A percentile compares a stretch with the other conserved stretches of the same genome.
Evolutionary conservation across 345 rosid genomes (phyloP).

Genomic region (Draba incana): DNA sequence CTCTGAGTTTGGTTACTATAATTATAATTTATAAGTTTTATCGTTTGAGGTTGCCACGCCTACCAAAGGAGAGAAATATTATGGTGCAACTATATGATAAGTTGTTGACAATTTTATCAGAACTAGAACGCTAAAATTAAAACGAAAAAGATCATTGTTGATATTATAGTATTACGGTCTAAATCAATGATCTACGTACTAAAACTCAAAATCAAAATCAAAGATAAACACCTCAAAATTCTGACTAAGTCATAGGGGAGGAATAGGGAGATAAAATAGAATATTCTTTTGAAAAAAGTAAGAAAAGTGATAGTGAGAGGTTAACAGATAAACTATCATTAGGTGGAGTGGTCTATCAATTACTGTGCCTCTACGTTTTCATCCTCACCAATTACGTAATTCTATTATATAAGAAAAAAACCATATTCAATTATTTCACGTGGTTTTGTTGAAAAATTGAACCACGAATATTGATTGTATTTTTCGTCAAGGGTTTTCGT

Average conservation of each 20-base stretch:
- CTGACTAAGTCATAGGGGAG: neutral
- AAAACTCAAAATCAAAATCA: conserved; percentile 22
- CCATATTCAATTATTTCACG: neutral
- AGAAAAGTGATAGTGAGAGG: conserved; percentile 27
- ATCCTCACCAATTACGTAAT: neutral
- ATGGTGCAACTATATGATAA: neutral
- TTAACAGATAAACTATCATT: conserved; percentile 30
- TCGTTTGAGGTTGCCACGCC: conserved; percentile 19
- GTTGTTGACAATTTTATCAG: neutral
- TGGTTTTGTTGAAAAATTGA: conserved; percentile 20
- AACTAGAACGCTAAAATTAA: neutral
- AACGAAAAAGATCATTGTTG: conserved; percentile 1
- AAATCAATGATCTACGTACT: neutral
- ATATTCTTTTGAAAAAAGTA: too few relatives aligned
- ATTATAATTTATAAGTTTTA: neutral
- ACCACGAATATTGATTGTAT: neutral
- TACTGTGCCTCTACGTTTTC: conserved; percentile 11
- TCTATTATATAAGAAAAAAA: neutral
- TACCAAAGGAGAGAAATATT: conserved; percentile 4
- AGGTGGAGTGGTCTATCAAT: conserved; percentile 28
- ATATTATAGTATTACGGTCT: neutral
- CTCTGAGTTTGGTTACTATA: neutral
- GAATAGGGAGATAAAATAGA: neutral
- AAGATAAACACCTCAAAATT: conserved; percentile 24
- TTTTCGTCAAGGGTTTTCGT: neutral